Evolutionary conservation across 1,284 basidiomycete genomes (phyloP).

Genomic region (Apiotrichum akiyoshidainum): DNA sequence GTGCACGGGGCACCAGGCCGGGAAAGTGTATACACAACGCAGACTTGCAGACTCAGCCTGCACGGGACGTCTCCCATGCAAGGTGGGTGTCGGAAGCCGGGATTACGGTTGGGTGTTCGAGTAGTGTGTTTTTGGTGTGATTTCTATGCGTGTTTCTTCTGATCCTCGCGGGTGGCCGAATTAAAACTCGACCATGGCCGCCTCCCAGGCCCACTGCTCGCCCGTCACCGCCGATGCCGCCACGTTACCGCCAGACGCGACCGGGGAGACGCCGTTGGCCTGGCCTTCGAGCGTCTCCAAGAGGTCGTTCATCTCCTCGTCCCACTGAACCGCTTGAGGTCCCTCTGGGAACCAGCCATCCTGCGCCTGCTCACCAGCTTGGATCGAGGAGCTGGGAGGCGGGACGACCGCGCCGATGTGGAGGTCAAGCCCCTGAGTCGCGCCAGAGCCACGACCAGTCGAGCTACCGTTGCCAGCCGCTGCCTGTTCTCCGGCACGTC

Average conservation of each 20-base stretch:
- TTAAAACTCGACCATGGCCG: conserved; percentile 21
- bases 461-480: conserved; percentile 35
- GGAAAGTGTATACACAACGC: conserved; percentile 4
- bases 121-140: conserved; percentile 5
- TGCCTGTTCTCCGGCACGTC: conserved; percentile 29
- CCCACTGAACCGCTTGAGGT: conserved; percentile 22
- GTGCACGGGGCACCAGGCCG: conserved; percentile 3
- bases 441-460: conserved; percentile 42
- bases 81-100: conserved; percentile 1
- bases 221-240: conserved; percentile 6
- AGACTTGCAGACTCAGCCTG: not conserved
- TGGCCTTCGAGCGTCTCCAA: conserved; percentile 25
- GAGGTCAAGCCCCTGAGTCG: conserved; percentile 36
- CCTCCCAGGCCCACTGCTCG: conserved; percentile 25
- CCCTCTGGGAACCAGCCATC: conserved; percentile 22
- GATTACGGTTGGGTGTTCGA: conserved; percentile 1
- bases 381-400: conserved; percentile 5
- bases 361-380: conserved; percentile 15
- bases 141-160: conserved; percentile 7
- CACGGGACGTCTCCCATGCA: not conserved
- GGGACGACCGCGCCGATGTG: conserved; percentile 14
- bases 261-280: conserved; percentile 10
- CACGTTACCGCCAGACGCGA: conserved; percentile 12
- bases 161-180: not conserved
- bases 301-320: conserved; percentile 28